These are phyloP conservation scores for Epithemia pelagica DNA, from an alignment of 108 stramenopile species.

Conservation along the genomic window DNA sequence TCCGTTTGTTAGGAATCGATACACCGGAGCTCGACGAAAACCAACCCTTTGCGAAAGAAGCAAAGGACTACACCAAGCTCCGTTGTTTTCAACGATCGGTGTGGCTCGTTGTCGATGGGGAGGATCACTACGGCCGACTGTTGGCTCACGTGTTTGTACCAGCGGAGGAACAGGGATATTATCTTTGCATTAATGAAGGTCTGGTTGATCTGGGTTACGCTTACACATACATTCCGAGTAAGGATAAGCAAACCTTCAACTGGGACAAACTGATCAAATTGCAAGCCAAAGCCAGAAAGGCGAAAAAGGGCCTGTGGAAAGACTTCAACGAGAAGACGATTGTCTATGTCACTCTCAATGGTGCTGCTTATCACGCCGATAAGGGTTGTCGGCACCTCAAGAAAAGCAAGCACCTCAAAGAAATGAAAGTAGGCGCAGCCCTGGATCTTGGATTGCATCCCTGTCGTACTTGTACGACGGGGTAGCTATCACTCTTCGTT, in stretches of 20 bases:
- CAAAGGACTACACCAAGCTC: slow-evolving; percentile 63
- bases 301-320: slow-evolving; percentile 21
- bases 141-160: slow-evolving; percentile 55
- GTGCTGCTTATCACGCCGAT: slow-evolving; percentile 54
- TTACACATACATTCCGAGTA: slow-evolving; percentile 40
- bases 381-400: slow-evolving; percentile 51
- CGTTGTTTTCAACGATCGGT: slow-evolving; percentile 50
- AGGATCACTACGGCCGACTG: slow-evolving; percentile 67
- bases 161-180: slow-evolving; percentile 19
- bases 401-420: slow-evolving; percentile 27
- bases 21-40: slow-evolving; percentile 75
- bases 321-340: slow-evolving; percentile 37
- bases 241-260: slow-evolving; percentile 38
- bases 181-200: slow-evolving; percentile 74
- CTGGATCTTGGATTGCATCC: slow-evolving; percentile 59
- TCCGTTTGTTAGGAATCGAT: slow-evolving; percentile 70
- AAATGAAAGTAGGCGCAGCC: slow-evolving; percentile 39
- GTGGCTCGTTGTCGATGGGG: slow-evolving; percentile 42
- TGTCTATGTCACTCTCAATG: slow-evolving; percentile 42
- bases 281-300: slow-evolving; percentile 40
- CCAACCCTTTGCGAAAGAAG: slow-evolving; percentile 69
- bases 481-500: slow-evolving; percentile 14
- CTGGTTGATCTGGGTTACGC: slow-evolving; percentile 60
- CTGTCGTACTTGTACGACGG: slow-evolving; percentile 55
- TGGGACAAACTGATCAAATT: slow-evolving; percentile 48